Evolutionary conservation across 2,329 filamentous ascomycete genomes (phyloP).

Genomic region (Blastomyces gilchristii): DNA sequence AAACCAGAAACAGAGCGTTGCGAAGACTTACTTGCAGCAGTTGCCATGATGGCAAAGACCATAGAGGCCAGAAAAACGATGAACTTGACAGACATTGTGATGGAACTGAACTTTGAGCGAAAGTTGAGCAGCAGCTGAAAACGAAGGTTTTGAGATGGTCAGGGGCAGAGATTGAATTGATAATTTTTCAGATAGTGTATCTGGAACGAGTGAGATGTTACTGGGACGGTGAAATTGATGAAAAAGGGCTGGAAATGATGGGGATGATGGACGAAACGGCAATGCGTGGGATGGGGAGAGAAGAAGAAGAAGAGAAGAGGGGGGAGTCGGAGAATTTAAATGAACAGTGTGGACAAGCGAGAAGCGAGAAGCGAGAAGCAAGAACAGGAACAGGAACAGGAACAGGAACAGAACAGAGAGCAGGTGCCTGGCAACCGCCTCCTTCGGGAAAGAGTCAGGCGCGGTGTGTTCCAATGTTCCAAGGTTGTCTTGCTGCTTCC

Average conservation of each 20-base stretch:
- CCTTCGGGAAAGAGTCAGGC: background rate
- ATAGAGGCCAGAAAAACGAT: constrained; percentile 18
- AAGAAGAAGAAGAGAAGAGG: background rate
- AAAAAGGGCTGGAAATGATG: background rate
- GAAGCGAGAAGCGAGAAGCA: background rate
- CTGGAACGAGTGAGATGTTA: constrained; percentile 8
- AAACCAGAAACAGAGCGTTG: background rate
- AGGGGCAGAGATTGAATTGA: constrained; percentile 10
- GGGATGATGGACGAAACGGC: background rate
- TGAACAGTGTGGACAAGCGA: constrained; percentile 1
- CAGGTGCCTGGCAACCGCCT: background rate
- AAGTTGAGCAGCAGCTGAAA: constrained; percentile 8
- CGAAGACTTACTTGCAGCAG: constrained; percentile 18
- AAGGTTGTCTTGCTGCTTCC: background rate
- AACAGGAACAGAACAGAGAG: background rate
- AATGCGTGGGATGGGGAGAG: background rate
- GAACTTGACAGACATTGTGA: constrained; percentile 14
- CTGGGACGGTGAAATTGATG: background rate
- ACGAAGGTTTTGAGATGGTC: constrained; percentile 3
- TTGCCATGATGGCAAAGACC: constrained; percentile 15
- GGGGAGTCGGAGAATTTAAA: constrained; percentile 12
- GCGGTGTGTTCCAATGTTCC: background rate
- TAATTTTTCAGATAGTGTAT: background rate
- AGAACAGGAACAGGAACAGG: background rate
- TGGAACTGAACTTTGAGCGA: background rate